Evolutionary conservation across 176 grass and related monocot genomes (phyloP), one percentile per base, ranked within the genome.

Genomic region (Hyparrhenia diplandra): DNA sequence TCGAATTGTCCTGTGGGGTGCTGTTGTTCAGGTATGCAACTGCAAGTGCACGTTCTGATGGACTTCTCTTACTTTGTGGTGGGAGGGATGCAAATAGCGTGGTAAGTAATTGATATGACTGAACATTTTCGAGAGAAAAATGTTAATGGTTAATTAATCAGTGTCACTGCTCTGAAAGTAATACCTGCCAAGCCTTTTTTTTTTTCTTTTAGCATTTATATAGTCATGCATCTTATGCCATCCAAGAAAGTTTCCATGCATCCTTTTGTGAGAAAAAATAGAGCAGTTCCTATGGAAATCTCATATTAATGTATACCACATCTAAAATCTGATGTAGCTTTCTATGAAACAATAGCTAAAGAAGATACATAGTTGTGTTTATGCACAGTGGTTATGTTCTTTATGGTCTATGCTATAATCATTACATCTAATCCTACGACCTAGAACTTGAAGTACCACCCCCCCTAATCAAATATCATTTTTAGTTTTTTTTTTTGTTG

Each of bases 51-150:
- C 93, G 97, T 55, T 99, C 97, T 61, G 97, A 99, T 73, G 97
- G 97, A 73, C 97, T 99, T 86, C 92, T 99, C 77, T 77, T 99
- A 84, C 93, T 96, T 76, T 99, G 93, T 77, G 97, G 97, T 51
- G 97, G 97, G 67, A 96, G 97, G 70, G 97, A 99, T 90, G 97
- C 91, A 5, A 99, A 92, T 80, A 95, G 97, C 78, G 97, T 99
- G 90, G 97, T 99, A 90, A 69, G 85, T 75, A 46, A 59, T 14
- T 80, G 69, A 51, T 51, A 71, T 45, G 35, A 55, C 34, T 21
- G 37, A 64, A 68, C 18, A 1, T 64, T 64, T 55, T 76, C 2
- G 13, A 43, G 63, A 66, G 30, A 27, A 68, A 54, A 84, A 61
- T 61, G 65, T 80, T 30, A 47, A 37, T 1, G 31, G 20, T 46